phyloP scores from a whole-genome alignment of 192 early-diverging fungal genomes.

The Chytriomyces sp. region DNA sequence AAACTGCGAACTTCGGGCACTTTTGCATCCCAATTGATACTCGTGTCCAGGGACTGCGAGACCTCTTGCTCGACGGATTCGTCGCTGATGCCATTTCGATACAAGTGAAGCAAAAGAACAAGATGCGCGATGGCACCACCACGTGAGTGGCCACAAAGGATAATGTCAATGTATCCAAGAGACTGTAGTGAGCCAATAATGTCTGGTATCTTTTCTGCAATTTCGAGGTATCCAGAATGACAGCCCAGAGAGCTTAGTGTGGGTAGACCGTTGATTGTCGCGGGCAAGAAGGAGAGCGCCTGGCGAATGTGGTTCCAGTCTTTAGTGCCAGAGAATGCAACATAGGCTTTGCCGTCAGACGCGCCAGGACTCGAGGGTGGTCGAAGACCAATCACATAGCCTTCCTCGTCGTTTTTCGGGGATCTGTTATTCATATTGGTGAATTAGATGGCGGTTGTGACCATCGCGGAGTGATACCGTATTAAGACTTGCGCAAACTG shows the following conservation, averaged over 20 bases:
- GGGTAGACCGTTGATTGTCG: conserved; percentile 33
- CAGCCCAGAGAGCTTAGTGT: conserved; percentile 31
- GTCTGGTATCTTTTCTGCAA: conserved; percentile 37
- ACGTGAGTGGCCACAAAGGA: conserved; percentile 33
- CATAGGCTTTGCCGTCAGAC: conserved; percentile 24
- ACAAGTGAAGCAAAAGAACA: conserved; percentile 30
- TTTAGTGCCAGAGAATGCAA: conserved; percentile 33
- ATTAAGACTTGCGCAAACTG: conserved; percentile 24
- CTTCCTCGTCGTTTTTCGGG: conserved; percentile 29
- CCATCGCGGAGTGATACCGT: background rate
- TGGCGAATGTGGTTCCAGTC: conserved; percentile 37
- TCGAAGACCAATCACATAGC: conserved; percentile 27
- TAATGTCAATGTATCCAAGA: conserved; percentile 24
- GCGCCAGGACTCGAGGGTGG: conserved; percentile 18
- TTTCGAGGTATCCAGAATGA: conserved; percentile 32
- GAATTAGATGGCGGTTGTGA: background rate
- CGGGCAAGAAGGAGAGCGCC: conserved; percentile 32
- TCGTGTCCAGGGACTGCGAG: conserved; percentile 3
- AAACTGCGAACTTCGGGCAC: conserved; percentile 18
- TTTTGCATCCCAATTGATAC: background rate
- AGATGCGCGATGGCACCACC: conserved; percentile 35
- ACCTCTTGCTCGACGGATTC: background rate
- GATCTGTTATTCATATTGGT: background rate
- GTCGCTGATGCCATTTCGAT: conserved; percentile 32
- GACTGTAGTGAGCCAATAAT: conserved; percentile 28